Conservation (phyloP, 1,139 yeast genomes). For the Kodamaea plutei region DNA sequence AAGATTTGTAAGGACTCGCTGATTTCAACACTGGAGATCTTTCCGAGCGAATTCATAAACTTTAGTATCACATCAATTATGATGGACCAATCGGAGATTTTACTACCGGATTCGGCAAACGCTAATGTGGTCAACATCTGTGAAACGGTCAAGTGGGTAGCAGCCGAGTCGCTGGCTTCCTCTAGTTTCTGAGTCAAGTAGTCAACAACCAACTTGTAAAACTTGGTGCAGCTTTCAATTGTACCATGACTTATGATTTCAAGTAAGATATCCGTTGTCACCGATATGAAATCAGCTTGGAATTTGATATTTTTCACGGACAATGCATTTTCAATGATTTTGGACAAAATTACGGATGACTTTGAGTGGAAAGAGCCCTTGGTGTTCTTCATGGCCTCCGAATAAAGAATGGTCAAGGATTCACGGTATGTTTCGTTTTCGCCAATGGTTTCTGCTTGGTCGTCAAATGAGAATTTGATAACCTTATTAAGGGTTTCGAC, state of each 20-base stretch:
- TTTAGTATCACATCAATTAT: conserved; percentile 3
- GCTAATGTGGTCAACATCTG: conserved; percentile 40
- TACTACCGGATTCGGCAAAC: conserved; percentile 69
- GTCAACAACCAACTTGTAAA: conserved; percentile 36
- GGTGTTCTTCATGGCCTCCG: conserved; percentile 75
- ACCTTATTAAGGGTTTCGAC: conserved; percentile 45
- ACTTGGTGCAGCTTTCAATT: conserved; percentile 45
- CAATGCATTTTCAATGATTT: conserved; percentile 38
- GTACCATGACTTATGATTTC: conserved; percentile 63
- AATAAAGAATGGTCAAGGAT: conserved; percentile 57
- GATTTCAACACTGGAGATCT: conserved; percentile 4
- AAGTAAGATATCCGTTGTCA: conserved; percentile 57
- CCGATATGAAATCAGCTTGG: conserved; percentile 30
- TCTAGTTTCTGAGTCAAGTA: conserved; percentile 16
- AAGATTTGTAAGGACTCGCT: conserved; percentile 36
- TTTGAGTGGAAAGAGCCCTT: conserved; percentile 73
- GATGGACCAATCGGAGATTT: conserved; percentile 44
- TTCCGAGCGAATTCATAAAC: conserved; percentile 9
- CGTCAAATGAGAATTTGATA: conserved; percentile 49
- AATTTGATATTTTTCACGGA: conserved; percentile 13
- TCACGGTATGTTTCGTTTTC: conserved; percentile 45
- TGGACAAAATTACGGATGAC: conserved; percentile 46
- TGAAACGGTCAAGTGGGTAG: conserved; percentile 18
- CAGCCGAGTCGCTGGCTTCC: conserved; percentile 8
- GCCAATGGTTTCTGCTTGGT: conserved; percentile 29